phyloP scores from a whole-genome alignment of 164 flowering plant species.

The Stephania cephalantha region DNA sequence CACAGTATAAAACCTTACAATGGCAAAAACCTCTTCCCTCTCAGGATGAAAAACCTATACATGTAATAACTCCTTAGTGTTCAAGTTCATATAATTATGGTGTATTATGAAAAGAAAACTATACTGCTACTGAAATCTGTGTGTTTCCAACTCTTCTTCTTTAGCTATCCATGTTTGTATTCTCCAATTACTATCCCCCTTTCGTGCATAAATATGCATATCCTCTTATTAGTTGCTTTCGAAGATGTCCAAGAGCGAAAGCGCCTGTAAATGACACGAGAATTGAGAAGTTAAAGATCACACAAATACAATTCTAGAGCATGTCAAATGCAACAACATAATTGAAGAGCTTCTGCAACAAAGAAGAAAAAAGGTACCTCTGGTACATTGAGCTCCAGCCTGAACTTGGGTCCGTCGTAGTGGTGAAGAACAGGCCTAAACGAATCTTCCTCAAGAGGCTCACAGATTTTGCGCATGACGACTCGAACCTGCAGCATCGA shows the following conservation, averaged over 20 bases:
- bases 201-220: neutral
- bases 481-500: slow-evolving; percentile 11
- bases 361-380: slow-evolving; percentile 13
- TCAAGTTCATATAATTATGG: too few species aligned
- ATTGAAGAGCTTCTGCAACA: neutral
- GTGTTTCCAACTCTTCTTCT: neutral
- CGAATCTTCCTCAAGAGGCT: slow-evolving; percentile 23
- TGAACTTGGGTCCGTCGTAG: slow-evolving; percentile 29
- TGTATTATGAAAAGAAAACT: neutral
- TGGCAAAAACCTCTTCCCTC: neutral
- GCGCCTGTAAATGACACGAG: slow-evolving; percentile 13
- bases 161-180: neutral
- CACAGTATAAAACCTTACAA: neutral
- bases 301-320: too few species aligned
- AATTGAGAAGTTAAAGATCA: neutral
- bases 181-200: neutral
- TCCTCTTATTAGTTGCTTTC: slow-evolving; percentile 3
- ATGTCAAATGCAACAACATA: neutral
- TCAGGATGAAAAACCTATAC: neutral
- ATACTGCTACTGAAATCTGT: neutral
- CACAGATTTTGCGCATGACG: slow-evolving; percentile 15
- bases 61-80: neutral
- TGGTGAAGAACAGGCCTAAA: slow-evolving; percentile 30
- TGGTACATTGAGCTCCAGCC: slow-evolving; percentile 24
- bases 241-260: slow-evolving; percentile 18